These are phyloP conservation scores for Acanthamoeba royreba DNA, from an alignment of 208 protist species.

Conservation along the genomic window DNA sequence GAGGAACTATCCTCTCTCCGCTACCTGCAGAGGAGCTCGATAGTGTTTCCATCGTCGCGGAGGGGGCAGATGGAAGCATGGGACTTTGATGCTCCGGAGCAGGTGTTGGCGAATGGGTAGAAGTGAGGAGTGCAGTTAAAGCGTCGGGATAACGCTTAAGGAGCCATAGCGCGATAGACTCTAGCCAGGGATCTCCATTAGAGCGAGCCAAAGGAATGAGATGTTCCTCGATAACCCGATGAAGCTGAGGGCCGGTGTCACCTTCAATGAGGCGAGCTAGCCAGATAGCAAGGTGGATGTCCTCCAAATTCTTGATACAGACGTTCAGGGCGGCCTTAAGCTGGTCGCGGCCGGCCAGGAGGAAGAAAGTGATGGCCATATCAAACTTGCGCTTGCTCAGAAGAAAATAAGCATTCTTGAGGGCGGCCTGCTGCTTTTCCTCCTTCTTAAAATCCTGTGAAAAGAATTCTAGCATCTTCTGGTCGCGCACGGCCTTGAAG, in stretches of 20 bases:
- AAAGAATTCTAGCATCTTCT: conserved; percentile 87
- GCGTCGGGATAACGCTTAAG: conserved; percentile 36
- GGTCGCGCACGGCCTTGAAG: conserved; percentile 86
- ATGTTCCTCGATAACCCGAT: not conserved
- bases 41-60: not conserved
- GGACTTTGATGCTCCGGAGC: too few species aligned
- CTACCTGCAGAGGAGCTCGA: not conserved
- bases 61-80: too few species aligned
- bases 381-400: conserved; percentile 84
- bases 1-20: too few species aligned
- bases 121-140: conserved; percentile 3
- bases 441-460: conserved; percentile 75
- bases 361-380: conserved; percentile 91
- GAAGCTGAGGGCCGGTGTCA: not conserved
- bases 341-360: conserved; percentile 84
- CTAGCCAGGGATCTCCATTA: not conserved
- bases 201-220: not conserved
- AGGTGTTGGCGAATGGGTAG: not conserved
- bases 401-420: conserved; percentile 89
- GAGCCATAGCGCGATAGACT: conserved; percentile 35
- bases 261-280: conserved; percentile 55
- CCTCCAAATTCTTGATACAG: conserved; percentile 52
- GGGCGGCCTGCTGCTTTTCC: conserved; percentile 80
- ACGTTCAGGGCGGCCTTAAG: conserved; percentile 84
- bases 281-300: conserved; percentile 58